Percentiles rank a stretch among this genome's conserved stretches.
phyloP scores from a whole-genome alignment of 1,284 basidiomycete species.

The Austroboletus olivaceoglutinosus region DNA sequence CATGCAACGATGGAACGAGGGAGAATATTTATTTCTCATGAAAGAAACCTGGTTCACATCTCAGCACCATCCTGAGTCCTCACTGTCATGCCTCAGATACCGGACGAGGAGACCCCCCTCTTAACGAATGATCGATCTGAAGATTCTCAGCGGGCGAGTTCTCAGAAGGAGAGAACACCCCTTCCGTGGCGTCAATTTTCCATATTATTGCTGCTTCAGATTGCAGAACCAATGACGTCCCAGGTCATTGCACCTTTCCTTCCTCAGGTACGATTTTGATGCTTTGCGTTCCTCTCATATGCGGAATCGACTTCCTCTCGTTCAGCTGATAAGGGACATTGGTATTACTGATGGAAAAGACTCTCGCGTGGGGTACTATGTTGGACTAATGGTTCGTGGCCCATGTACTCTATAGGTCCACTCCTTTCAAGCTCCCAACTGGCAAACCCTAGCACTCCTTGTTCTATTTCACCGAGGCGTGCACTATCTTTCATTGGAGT shows the following conservation, averaged over 20 bases:
- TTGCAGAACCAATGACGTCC: constrained; percentile 61
- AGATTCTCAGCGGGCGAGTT: background rate
- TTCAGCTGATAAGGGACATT: constrained; percentile 43
- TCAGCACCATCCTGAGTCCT: background rate
- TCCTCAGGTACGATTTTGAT: constrained; percentile 45
- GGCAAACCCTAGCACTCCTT: constrained; percentile 43
- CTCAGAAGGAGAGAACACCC: constrained; percentile 42
- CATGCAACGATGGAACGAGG: no score
- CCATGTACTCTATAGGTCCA: no score
- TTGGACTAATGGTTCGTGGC: constrained; percentile 50
- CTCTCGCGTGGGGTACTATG: constrained; percentile 50
- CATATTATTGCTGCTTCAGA: constrained; percentile 63
- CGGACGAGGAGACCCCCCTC: background rate
- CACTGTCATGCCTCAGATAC: background rate
- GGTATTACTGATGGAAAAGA: constrained; percentile 50
- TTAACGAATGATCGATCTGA: background rate
- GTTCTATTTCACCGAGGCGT: constrained; percentile 53
- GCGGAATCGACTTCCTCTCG: background rate
- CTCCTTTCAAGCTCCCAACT: constrained; percentile 5
- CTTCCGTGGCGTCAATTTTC: constrained; percentile 68
- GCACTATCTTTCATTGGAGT: constrained; percentile 66
- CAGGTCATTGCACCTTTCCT: constrained; percentile 76
- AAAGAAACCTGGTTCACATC: no score
- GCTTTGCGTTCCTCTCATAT: background rate
- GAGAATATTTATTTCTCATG: no score